A percentile compares a stretch with the other conserved stretches of the same genome.
phyloP scores from a whole-genome alignment of 1,284 basidiomycete genomes.

The Ceratorhiza oryzae-sativae region DNA sequence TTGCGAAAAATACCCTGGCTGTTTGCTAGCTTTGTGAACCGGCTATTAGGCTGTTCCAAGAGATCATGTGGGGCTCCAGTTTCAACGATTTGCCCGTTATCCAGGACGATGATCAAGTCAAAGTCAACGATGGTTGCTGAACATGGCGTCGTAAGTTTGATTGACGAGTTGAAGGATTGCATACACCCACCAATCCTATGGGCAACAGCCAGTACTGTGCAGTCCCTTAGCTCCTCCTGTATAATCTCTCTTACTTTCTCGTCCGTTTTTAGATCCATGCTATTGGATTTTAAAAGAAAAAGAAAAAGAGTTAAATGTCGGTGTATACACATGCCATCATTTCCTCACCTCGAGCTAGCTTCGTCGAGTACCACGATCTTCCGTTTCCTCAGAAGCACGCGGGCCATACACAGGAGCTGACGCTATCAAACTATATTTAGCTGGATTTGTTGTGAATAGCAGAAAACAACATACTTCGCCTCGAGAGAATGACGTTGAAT shows the following conservation, averaged over 20 bases:
- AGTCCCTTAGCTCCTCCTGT: slow-evolving; percentile 6
- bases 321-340: background rate
- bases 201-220: slow-evolving; percentile 20
- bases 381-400: slow-evolving; percentile 48
- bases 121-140: slow-evolving; percentile 34
- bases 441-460: slow-evolving; percentile 40
- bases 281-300: background rate
- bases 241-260: slow-evolving; percentile 1
- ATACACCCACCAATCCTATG: slow-evolving; percentile 23
- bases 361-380: slow-evolving; percentile 51
- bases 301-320: background rate
- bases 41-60: background rate
- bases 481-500: slow-evolving; percentile 43
- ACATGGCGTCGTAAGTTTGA: background rate
- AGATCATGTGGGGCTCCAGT: slow-evolving; percentile 13
- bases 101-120: slow-evolving; percentile 23
- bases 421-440: slow-evolving; percentile 44
- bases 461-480: slow-evolving; percentile 36
- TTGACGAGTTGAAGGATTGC: background rate
- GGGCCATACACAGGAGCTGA: slow-evolving; percentile 51
- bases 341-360: slow-evolving; percentile 38
- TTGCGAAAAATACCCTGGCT: slow-evolving; percentile 27
- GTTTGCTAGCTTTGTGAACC: slow-evolving; percentile 25
- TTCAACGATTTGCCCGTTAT: slow-evolving; percentile 28
- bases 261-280: slow-evolving; percentile 37